Conservation (phyloP, 192 early-diverging fungal genomes). For the Jimgerdemannia flammicorona region DNA sequence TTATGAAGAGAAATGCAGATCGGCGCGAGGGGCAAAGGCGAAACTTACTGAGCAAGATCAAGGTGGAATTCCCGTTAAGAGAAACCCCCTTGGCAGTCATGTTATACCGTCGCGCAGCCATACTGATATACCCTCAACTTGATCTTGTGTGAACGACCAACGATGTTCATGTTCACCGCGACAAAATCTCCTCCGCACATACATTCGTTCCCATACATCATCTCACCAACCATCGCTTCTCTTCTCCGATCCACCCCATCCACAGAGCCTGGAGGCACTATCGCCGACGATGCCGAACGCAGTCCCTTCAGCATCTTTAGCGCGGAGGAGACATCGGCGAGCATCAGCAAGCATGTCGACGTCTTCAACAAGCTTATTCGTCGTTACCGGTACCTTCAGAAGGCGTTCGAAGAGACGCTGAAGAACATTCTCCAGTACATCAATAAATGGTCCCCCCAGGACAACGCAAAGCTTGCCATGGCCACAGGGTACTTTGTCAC, state of each 20-base stretch:
- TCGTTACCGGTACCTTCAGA: conserved; percentile 92
- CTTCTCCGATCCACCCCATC: not conserved
- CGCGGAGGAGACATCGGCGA: conserved; percentile 62
- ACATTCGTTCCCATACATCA: not conserved
- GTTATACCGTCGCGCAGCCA: too few relatives aligned
- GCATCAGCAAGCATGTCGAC: conserved; percentile 73
- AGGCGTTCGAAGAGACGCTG: conserved; percentile 79
- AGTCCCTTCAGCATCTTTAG: conserved; percentile 82
- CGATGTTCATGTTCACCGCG: not conserved
- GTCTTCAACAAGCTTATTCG: conserved; percentile 89
- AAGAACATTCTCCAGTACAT: conserved; percentile 83
- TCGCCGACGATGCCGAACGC: conserved; percentile 72
- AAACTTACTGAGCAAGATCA: not conserved
- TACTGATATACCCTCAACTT: not conserved
- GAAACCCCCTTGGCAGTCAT: too few relatives aligned
- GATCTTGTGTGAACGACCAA: not conserved
- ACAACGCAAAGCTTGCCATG: conserved; percentile 76
- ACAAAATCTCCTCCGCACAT: not conserved
- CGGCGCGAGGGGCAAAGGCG: too few relatives aligned
- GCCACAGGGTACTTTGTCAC: conserved; percentile 74
- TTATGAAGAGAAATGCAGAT: too few relatives aligned
- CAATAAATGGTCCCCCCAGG: conserved; percentile 80
- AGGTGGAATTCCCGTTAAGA: too few relatives aligned
- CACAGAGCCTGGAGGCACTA: conserved; percentile 72
- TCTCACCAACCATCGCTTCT: not conserved